These are phyloP conservation scores for Bryoerythrophyllum caledonicum DNA, from an alignment of 225 moss, liverwort and hornwort species.

Conservation along the genomic window DNA sequence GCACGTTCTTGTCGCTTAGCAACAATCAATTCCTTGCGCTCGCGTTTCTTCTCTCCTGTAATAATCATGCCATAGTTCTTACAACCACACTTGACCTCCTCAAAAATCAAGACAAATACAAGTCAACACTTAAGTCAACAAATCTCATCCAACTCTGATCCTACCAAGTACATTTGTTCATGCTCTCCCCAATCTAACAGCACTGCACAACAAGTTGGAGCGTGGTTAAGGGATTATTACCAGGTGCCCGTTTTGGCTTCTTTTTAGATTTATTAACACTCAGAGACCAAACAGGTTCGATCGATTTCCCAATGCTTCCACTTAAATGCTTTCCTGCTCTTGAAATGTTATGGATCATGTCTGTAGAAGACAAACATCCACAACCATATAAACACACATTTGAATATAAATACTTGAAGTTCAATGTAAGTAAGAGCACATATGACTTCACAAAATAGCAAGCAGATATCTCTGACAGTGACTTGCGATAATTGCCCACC, in stretches of 20 bases:
- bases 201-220: constrained; percentile 4
- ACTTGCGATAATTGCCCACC: constrained; percentile 32
- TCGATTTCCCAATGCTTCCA: constrained; percentile 36
- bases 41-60: constrained; percentile 75
- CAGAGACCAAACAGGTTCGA: constrained; percentile 59
- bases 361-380: constrained; percentile 31
- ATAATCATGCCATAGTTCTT: constrained; percentile 12
- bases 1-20: constrained; percentile 75
- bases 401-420: background rate
- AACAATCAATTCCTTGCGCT: constrained; percentile 74
- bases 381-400: constrained; percentile 8
- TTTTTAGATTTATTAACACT: constrained; percentile 54
- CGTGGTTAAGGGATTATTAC: constrained; percentile 30
- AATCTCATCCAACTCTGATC: constrained; percentile 3
- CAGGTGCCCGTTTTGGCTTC: constrained; percentile 67
- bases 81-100: background rate
- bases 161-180: background rate
- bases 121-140: background rate
- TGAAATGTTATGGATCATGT: constrained; percentile 31
- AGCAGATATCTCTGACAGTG: constrained; percentile 15
- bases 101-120: constrained; percentile 14
- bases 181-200: constrained; percentile 5
- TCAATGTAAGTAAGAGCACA: constrained; percentile 15
- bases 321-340: constrained; percentile 31
- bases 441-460: background rate